Conservation (phyloP, 495 filamentous ascomycete genomes). For the Aspergillus bertholletiae region DNA sequence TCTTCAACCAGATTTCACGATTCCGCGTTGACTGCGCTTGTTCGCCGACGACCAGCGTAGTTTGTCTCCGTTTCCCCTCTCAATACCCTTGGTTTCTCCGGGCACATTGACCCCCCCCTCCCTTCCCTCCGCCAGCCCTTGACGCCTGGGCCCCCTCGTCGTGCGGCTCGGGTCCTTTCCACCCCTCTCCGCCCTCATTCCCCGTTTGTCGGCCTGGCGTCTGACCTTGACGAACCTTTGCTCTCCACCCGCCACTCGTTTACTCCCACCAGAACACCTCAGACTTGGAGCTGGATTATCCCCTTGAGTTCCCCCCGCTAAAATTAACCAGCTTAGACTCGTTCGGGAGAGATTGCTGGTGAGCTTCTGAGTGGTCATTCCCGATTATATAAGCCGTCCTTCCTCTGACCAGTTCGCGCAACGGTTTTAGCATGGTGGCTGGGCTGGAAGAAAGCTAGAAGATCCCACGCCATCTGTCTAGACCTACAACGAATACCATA, state of each 20-base stretch:
- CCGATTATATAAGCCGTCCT: background rate
- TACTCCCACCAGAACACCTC: constrained; percentile 2
- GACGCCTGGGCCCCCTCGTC: constrained; percentile 17
- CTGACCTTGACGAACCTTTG: constrained; percentile 10
- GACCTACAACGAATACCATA: background rate
- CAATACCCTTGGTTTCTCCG: constrained; percentile 8
- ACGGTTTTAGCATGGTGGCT: constrained; percentile 14
- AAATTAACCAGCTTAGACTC: background rate
- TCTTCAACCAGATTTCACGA: constrained; percentile 26
- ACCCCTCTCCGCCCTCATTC: constrained; percentile 34
- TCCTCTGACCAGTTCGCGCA: constrained; percentile 7
- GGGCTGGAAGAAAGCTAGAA: constrained; percentile 9
- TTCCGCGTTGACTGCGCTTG: constrained; percentile 26
- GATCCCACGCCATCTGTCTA: background rate
- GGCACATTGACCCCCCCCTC: constrained; percentile 12
- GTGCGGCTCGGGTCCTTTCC: constrained; percentile 34
- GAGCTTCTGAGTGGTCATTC: constrained; percentile 1
- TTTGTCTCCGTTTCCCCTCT: constrained; percentile 7
- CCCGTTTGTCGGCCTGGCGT: constrained; percentile 16
- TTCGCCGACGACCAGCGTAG: constrained; percentile 15
- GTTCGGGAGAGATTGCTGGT: constrained; percentile 7
- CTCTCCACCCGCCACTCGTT: constrained; percentile 17
- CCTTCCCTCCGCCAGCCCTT: too few relatives aligned
- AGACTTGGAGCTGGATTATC: background rate
- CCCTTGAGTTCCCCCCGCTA: background rate